A percentile compares a stretch with the other conserved stretches of the same genome.
Evolutionary conservation across 2,329 filamentous ascomycete species (phyloP).

Genomic region (Aspergillus novofumigatus): DNA sequence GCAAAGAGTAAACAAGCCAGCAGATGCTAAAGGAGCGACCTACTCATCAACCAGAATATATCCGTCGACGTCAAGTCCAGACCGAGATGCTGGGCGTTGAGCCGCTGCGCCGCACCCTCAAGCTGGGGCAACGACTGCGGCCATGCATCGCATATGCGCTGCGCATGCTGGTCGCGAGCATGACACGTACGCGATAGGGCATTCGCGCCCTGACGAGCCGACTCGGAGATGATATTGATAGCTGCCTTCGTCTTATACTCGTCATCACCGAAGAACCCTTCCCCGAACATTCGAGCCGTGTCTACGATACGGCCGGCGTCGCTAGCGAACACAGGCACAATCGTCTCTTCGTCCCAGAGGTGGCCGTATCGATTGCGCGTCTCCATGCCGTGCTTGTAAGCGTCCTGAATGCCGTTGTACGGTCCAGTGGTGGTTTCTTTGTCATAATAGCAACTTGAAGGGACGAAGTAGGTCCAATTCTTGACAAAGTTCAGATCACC

Average conservation of each 20-base stretch:
- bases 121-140: conserved; percentile 9
- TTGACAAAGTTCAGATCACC: conserved; percentile 18
- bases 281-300: conserved; percentile 19
- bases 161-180: conserved; percentile 4
- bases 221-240: conserved; percentile 21
- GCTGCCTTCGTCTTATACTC: conserved; percentile 19
- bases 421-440: conserved; percentile 18
- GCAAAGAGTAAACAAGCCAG: not conserved
- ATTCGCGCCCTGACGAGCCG: conserved; percentile 16
- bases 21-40: not conserved
- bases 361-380: conserved; percentile 19
- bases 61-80: conserved; percentile 16
- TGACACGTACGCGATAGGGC: conserved; percentile 18
- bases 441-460: conserved; percentile 13
- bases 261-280: conserved; percentile 19
- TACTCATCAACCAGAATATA: conserved; percentile 19
- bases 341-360: conserved; percentile 10
- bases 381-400: conserved; percentile 14
- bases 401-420: conserved; percentile 14
- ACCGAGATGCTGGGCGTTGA: conserved; percentile 19
- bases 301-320: conserved; percentile 18
- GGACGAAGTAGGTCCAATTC: conserved; percentile 20
- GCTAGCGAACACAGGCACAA: conserved; percentile 16
- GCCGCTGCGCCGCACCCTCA: conserved; percentile 15
- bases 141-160: conserved; percentile 9